Evolutionary conservation across 1,284 basidiomycete genomes (phyloP), one percentile per base, ranked within the genome.

Genomic region (Hymenochaete sp.): DNA sequence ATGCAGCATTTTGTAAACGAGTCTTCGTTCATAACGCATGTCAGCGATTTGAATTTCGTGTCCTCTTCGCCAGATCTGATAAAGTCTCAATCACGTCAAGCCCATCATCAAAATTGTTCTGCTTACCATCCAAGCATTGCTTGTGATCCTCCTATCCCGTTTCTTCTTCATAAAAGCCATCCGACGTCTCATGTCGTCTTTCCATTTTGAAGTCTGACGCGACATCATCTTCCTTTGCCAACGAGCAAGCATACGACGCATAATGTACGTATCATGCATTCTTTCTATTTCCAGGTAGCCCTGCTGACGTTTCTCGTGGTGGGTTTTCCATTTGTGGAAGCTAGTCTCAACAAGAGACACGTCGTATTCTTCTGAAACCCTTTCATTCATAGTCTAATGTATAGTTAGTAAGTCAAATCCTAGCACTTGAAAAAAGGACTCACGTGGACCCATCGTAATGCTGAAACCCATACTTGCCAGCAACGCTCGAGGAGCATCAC

Each of bases 401-500:
- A 35, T 6, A 31, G 14, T 31, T 14, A 35, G 13, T 8, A 35
- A n/a, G 8, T 35, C 32, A 35, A n/a, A 35, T 35, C 21, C 4
- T n/a, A 35, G 21, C 32, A 35, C 13, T 5, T 16, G 5, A 35
- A 13, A 18, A 42, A 38, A 25, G 18, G 10, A 67, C 82, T 51
- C 61, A 88, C 85, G 51, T 70, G 62, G 52, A 83, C 73, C 84
- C 85, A 87, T 33, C 73, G 59, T 54, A 72, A 72, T 1, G 77
- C 76, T 54, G 77, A 71, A 44, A 66, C 69, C 85, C 85, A 89
- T 42, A 79, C 71, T 37, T 77, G 70, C 73, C 77, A 83, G 55
- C 74, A 86, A 13, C 75, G 73, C 55, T 79, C 76, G 19, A 84
- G 45, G 45, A 87, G 63, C 42, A 67, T 69, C 44, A 79, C 74